Evolutionary conservation across 2,329 filamentous ascomycete genomes (phyloP).

Genomic region (Magnaporthales sp.): DNA sequence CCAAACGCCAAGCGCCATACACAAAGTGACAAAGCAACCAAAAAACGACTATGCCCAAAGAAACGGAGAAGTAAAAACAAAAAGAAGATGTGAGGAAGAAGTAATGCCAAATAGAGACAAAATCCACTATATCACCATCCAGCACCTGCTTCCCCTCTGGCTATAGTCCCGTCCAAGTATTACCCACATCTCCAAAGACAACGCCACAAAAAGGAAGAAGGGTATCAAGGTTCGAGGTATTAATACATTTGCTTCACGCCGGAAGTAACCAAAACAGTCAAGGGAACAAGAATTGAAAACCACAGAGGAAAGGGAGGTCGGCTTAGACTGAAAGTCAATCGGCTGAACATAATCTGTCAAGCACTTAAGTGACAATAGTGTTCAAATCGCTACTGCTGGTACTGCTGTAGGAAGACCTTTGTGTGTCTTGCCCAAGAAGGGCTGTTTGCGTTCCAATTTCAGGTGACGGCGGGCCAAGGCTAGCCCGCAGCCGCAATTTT

Average conservation of each 20-base stretch:
- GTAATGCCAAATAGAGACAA: neutral
- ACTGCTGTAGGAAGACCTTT: neutral
- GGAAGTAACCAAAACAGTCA: neutral
- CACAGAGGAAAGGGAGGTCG: neutral
- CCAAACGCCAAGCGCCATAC: neutral
- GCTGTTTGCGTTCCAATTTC: neutral
- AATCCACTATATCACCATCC: neutral
- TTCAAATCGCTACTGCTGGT: neutral
- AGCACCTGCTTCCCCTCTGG: neutral
- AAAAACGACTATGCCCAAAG: neutral
- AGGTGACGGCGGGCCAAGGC: neutral
- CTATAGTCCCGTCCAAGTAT: neutral
- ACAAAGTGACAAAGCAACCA: neutral
- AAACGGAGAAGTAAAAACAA: neutral
- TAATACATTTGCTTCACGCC: neutral
- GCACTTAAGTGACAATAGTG: neutral
- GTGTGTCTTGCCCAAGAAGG: neutral
- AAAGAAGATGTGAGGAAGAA: neutral
- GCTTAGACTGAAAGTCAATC: neutral
- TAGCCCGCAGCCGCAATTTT: conserved; percentile 43
- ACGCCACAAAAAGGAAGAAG: neutral
- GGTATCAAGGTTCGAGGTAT: neutral
- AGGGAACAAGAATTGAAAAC: neutral
- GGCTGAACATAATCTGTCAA: neutral
- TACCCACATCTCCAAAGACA: neutral